Evolutionary conservation across 257 asterid species (phyloP), one percentile per base, ranked within the genome.

Genomic region (Sherardia arvensis): DNA sequence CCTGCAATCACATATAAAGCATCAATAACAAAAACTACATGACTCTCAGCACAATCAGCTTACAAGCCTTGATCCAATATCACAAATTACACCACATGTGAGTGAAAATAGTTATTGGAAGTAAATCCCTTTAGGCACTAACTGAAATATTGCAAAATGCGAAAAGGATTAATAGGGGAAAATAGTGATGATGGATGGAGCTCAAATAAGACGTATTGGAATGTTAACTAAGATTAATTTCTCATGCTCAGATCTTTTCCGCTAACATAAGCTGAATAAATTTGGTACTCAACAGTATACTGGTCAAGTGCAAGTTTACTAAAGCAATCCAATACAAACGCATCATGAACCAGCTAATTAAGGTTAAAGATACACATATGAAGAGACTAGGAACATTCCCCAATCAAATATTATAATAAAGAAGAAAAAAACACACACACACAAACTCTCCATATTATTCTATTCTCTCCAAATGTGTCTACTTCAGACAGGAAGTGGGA

Each of bases 1-100:
- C 92, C 98, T 91, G 88, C 77, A 64, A 68, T 59, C 55, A 43
- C 43, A 25, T 12, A 28, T 14, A 23, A 27, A 45, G 33, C 33
- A 54, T 45, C 34, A 57, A 38, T 40, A 64, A 36, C 49, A 65
- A 21, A 34, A 10, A 4, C 40, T 14, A 58, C 20, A 59, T 25
- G 30, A 20, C 8, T 28, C 21, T 9, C 21, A 5, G 32, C 4
- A 43, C 28, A 27, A 56, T 4, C 15, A 66, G 25, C 23, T 25
- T 8, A 9, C 26, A 5, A 43, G 17, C 30, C 55, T 25, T 6
- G 25, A 49, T 49, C 10, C 22, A 49, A 49, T 49, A 49, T 21
- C 56, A 20, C 20, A 21, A 21, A 49, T 7, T 20, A 49, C 20
- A 49, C 23, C 14, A 49, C 7, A 7, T 18, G 23, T 8, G 56